Conservation (phyloP, 2,329 filamentous ascomycete species). For the Chalara sp. region DNA sequence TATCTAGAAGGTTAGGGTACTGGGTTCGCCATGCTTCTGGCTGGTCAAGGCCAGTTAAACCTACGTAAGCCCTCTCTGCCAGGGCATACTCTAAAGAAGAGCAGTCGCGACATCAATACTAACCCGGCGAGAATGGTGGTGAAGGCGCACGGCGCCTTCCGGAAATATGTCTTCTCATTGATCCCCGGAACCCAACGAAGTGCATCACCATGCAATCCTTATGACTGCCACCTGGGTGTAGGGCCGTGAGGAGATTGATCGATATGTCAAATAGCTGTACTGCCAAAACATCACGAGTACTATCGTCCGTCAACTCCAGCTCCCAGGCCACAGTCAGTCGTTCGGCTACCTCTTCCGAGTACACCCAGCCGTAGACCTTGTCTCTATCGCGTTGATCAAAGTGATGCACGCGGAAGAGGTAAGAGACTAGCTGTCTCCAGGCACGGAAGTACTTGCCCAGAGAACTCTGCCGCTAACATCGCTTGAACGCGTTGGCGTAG, state of each 20-base stretch:
- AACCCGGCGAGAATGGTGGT: too few species aligned
- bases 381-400: neutral
- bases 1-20: too few species aligned
- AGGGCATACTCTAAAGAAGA: too few species aligned
- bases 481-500: neutral
- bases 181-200: too few species aligned
- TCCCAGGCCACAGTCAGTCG: neutral
- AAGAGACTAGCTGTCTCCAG: neutral
- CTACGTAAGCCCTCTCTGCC: too few species aligned
- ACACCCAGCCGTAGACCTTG: neutral
- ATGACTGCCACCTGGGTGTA: neutral
- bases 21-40: too few species aligned
- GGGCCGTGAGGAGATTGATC: neutral
- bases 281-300: neutral
- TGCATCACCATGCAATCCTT: neutral
- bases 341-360: neutral
- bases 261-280: neutral
- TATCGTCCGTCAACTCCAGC: neutral
- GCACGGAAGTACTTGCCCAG: neutral
- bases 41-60: too few species aligned
- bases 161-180: too few species aligned
- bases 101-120: too few species aligned
- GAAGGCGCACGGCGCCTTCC: too few species aligned
- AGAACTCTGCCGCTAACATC: neutral
- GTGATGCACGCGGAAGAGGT: neutral